Base-by-base conservation (phyloP, 495 filamentous ascomycete genomes). In the Daldinia vernicosa region DNA sequence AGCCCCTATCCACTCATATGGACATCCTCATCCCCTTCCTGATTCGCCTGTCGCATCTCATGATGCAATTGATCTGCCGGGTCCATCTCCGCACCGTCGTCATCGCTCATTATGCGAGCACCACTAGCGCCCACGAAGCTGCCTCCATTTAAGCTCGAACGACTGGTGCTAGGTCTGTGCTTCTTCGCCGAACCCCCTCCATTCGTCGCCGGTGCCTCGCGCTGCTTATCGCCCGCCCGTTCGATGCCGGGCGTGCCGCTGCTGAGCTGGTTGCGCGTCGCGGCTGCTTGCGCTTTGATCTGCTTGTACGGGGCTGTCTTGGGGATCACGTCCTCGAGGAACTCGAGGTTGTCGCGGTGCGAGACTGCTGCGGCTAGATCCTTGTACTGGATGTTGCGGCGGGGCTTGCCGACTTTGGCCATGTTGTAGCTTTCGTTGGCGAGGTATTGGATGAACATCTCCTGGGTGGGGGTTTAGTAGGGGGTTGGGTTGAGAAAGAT, bases 381-480 rank as follows among this genome's bases (percentile, higher is more conserved):
- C 78, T 92, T 93, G 85, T 99, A 99, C 79, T 98, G 96, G 70
- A 99, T 90, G 63, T 94, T 97, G 70, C 95, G 90, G 40, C 95
- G 87, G 28, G 94, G 95, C 79, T 98, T 98, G 61, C 90, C 56
- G 11, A 60, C 37, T 3, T 45, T 40, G 11, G 95, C 91, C 76
- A 97, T 92, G 75, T 93, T 93, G 73, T 97, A 87, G 28, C 88
- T 91, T 81, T 97, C 92, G 66, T 89, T 87, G 27, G 93, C 89
- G 35, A 99, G 86, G 77, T 98, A 90, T 76, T 97, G 93, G 69
- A 99, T 91, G 85, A 99, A 99, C 89, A 97, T 90, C 80, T 98
- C 95, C 91, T 96, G 65, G 9, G 9, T 24, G n/a, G n/a, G 6
- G 24, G 52, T 17, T 47, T 60, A 63, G 37, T 55, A 17, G 35